Evolutionary conservation across 1,139 yeast genomes (phyloP).

Genomic region (Blastobotrys aristatus): DNA sequence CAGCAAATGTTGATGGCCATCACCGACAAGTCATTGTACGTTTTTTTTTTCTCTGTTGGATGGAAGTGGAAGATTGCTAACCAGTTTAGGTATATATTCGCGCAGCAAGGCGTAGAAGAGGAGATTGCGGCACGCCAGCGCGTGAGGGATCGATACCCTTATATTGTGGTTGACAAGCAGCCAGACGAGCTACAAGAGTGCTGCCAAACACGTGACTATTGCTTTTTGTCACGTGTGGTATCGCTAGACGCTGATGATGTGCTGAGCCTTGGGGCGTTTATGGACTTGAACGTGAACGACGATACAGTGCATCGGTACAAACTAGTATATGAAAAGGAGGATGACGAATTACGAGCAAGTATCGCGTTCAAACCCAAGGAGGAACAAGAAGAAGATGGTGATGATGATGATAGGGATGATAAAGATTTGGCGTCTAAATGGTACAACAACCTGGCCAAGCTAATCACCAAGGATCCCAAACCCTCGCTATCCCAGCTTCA

Average conservation of each 20-base stretch:
- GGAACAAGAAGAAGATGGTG: slow-evolving; percentile 39
- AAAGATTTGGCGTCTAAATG: slow-evolving; percentile 44
- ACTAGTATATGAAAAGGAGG: slow-evolving; percentile 15
- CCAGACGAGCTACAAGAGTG: slow-evolving; percentile 16
- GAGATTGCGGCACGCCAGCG: slow-evolving; percentile 10
- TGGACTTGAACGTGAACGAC: slow-evolving; percentile 30
- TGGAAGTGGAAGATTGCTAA: not conserved
- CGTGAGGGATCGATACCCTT: slow-evolving; percentile 9
- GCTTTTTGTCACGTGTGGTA: slow-evolving; percentile 29
- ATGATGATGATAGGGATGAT: slow-evolving; percentile 5
- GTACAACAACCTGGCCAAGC: slow-evolving; percentile 43
- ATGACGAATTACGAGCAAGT: slow-evolving; percentile 16
- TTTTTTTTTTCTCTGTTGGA: not conserved
- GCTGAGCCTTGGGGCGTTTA: slow-evolving; percentile 43
- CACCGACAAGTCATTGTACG: slow-evolving; percentile 20
- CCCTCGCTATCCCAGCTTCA: slow-evolving; percentile 47
- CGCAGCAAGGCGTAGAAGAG: slow-evolving; percentile 2
- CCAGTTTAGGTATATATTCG: not conserved
- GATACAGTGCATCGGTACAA: slow-evolving; percentile 15
- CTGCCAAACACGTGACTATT: slow-evolving; percentile 25
- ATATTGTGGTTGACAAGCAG: not conserved
- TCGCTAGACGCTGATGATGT: not conserved
- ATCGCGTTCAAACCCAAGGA: too few species aligned
- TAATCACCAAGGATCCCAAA: slow-evolving; percentile 41
- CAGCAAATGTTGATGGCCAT: slow-evolving; percentile 31